phyloP scores from a whole-genome alignment of 495 filamentous ascomycete species.

The Barbatosphaeria neglecta region DNA sequence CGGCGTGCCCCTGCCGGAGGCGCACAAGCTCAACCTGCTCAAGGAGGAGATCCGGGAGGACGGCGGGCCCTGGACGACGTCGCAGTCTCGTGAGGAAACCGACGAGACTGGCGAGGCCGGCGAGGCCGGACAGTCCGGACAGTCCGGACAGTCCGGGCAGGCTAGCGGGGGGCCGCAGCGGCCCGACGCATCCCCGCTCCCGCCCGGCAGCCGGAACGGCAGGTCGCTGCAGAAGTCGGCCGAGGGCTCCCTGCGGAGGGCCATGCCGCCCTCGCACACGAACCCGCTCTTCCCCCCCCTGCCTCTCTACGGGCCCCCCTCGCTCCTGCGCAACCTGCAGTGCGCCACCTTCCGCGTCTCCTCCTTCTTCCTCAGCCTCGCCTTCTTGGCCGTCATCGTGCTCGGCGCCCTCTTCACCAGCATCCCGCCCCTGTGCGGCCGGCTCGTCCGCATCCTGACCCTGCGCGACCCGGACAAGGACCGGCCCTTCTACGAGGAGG shows the following conservation, averaged over 20 bases:
- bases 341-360: conserved; percentile 47
- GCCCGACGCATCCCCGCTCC: not conserved
- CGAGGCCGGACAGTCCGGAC: conserved; percentile 2
- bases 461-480: conserved; percentile 43
- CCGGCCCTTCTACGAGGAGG: conserved; percentile 63
- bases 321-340: conserved; percentile 49
- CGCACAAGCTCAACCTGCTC: conserved; percentile 52
- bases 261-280: conserved; percentile 51
- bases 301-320: conserved; percentile 70
- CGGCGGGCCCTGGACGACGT: conserved; percentile 4
- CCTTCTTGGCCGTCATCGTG: conserved; percentile 66
- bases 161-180: not conserved
- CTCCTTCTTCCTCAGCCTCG: conserved; percentile 64
- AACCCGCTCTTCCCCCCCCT: conserved; percentile 84
- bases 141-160: too few species aligned
- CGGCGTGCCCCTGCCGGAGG: conserved; percentile 51
- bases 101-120: conserved; percentile 6
- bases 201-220: conserved; percentile 1
- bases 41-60: conserved; percentile 36
- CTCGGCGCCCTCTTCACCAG: conserved; percentile 56
- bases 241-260: conserved; percentile 23
- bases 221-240: conserved; percentile 9
- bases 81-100: conserved; percentile 11
- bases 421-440: conserved; percentile 36
- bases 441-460: conserved; percentile 35